Evolutionary conservation across 2,329 filamentous ascomycete species (phyloP).

Genomic region (Metarhizium sp.): DNA sequence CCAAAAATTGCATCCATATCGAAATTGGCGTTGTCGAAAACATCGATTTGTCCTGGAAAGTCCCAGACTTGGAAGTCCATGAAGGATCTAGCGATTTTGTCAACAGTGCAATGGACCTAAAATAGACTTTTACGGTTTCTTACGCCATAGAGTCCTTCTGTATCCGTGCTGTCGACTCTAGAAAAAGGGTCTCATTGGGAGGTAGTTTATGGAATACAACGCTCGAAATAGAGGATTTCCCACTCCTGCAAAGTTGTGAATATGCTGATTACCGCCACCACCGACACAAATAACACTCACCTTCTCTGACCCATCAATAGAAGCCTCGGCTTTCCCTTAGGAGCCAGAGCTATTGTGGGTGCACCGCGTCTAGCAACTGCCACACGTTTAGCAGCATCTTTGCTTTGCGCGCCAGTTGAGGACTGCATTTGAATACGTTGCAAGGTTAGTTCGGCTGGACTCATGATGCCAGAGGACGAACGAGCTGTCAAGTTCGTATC

Average conservation of each 20-base stretch:
- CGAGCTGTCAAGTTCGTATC: constrained; percentile 20
- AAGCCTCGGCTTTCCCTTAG: constrained; percentile 69
- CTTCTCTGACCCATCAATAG: constrained; percentile 92
- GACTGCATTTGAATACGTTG: constrained; percentile 55
- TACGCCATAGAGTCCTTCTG: constrained; percentile 94
- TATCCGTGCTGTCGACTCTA: constrained; percentile 89
- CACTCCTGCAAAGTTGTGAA: constrained; percentile 54
- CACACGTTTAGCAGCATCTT: constrained; percentile 35
- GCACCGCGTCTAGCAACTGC: constrained; percentile 37
- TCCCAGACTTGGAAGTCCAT: constrained; percentile 99
- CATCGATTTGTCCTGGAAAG: constrained; percentile 86
- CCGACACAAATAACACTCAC: constrained; percentile 36
- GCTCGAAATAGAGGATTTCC: constrained; percentile 96
- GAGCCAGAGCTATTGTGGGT: constrained; percentile 32
- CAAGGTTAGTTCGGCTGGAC: constrained; percentile 54
- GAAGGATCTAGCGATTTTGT: constrained; percentile 59
- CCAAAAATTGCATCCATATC: constrained; percentile 92
- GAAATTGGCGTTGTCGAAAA: constrained; percentile 78
- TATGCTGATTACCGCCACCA: background rate
- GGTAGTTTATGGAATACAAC: constrained; percentile 99
- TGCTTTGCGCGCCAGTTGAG: constrained; percentile 38
- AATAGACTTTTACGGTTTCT: constrained; percentile 25
- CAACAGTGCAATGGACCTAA: constrained; percentile 11
- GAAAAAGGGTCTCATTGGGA: constrained; percentile 87
- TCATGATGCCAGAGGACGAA: constrained; percentile 27